A percentile compares a stretch with the other conserved stretches of the same genome.
These are phyloP conservation scores for Cocos nucifera DNA, from an alignment of 176 grass and related monocot genomes.

Conservation along the genomic window DNA sequence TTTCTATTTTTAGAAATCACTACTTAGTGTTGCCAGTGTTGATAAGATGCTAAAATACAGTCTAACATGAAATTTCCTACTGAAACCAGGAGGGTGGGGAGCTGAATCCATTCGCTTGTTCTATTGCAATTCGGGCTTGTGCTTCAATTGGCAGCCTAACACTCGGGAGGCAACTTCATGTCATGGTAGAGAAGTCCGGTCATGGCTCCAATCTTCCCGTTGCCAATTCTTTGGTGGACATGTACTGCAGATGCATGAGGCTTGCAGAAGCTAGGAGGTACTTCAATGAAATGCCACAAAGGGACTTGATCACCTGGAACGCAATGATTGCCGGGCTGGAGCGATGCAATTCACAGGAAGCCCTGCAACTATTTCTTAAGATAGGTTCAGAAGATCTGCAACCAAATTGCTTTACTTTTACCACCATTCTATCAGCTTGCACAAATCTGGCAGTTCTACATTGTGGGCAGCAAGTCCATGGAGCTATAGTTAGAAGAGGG, in stretches of 20 bases:
- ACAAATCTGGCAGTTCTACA: constrained; percentile 34
- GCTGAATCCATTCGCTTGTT: constrained; percentile 42
- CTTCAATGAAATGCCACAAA: constrained; percentile 37
- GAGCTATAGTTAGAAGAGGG: constrained; percentile 28
- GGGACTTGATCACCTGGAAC: constrained; percentile 47
- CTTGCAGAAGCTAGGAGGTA: constrained; percentile 25
- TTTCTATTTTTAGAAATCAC: no score
- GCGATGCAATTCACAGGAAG: constrained; percentile 22
- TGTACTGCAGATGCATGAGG: constrained; percentile 40
- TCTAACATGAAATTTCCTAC: constrained; percentile 8
- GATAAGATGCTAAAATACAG: no score
- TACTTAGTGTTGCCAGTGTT: no score
- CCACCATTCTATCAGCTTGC: constrained; percentile 43
- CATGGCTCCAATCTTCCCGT: constrained; percentile 28
- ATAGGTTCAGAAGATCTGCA: constrained; percentile 10
- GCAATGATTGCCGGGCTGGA: constrained; percentile 44
- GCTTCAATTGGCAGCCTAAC: constrained; percentile 15
- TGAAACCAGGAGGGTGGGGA: constrained; percentile 35
- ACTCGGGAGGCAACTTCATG: constrained; percentile 42
- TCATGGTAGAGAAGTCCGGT: constrained; percentile 25
- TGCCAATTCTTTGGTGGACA: constrained; percentile 43
- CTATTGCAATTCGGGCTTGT: constrained; percentile 32
- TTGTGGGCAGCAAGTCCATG: constrained; percentile 46
- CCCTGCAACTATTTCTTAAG: constrained; percentile 39
- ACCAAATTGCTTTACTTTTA: constrained; percentile 40